Conservation (phyloP, 805 yeast species). For the Candida pseudoglaebosa region DNA sequence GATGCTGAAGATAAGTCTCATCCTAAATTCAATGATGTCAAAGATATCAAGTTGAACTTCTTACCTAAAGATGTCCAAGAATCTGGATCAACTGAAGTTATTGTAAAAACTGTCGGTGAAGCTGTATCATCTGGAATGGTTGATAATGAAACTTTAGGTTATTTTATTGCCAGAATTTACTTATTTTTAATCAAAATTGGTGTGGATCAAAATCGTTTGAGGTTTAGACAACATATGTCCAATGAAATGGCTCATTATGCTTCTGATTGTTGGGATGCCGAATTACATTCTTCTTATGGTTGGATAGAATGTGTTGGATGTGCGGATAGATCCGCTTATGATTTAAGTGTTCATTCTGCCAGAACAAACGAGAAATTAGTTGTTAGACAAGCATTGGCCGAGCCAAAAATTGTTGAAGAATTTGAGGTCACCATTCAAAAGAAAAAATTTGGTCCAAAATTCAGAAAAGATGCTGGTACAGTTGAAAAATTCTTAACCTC, state of each 20-base stretch:
- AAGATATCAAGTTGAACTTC: slow-evolving; percentile 68
- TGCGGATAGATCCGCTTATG: slow-evolving; percentile 99
- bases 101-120: slow-evolving; percentile 73
- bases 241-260: slow-evolving; percentile 99
- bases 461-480: slow-evolving; percentile 93
- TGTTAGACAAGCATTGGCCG: slow-evolving; percentile 85
- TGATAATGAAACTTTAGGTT: slow-evolving; percentile 96
- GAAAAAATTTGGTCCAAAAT: slow-evolving; percentile 96
- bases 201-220: slow-evolving; percentile 73
- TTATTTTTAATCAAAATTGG: slow-evolving; percentile 83
- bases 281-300: slow-evolving; percentile 90
- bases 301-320: slow-evolving; percentile 99
- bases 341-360: slow-evolving; percentile 90
- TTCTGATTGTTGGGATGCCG: slow-evolving; percentile 99
- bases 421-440: slow-evolving; percentile 85
- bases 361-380: slow-evolving; percentile 93
- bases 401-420: slow-evolving; percentile 77
- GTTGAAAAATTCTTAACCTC: slow-evolving; percentile 76
- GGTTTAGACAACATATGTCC: slow-evolving; percentile 98
- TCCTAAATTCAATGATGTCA: slow-evolving; percentile 71
- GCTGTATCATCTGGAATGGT: slow-evolving; percentile 87
- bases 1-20: slow-evolving; percentile 89
- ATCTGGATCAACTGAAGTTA: slow-evolving; percentile 70
- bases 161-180: slow-evolving; percentile 91
- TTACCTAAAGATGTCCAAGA: slow-evolving; percentile 86